Conservation (phyloP, 2,329 filamentous ascomycete genomes). For the Fusarium sp. region DNA sequence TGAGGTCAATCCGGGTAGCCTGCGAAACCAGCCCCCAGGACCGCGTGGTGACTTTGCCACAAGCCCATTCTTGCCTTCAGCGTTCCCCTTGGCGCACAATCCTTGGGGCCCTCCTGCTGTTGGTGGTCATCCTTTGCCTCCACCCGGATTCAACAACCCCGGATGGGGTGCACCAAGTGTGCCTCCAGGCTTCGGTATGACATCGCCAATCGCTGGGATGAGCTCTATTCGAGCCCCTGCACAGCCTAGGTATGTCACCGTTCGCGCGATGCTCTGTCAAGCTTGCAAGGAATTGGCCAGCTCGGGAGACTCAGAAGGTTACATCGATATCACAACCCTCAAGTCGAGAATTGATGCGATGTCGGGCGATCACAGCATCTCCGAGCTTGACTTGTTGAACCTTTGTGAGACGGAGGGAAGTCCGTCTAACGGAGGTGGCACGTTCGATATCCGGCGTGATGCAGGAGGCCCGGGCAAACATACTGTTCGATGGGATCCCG, state of each 20-base stretch:
- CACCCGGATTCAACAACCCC: conserved; percentile 61
- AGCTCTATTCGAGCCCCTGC: conserved; percentile 52
- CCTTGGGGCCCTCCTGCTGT: conserved; percentile 57
- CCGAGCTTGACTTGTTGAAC: conserved; percentile 78
- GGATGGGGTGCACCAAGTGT: conserved; percentile 54
- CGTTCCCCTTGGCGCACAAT: conserved; percentile 55
- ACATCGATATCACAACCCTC: conserved; percentile 75
- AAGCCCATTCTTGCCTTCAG: conserved; percentile 58
- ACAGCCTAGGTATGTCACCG: conserved; percentile 73
- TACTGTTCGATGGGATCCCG: conserved; percentile 68
- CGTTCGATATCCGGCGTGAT: conserved; percentile 76
- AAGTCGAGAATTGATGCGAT: conserved; percentile 75
- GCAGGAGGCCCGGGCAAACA: conserved; percentile 53
- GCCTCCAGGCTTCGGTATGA: conserved; percentile 52
- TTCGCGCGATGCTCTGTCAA: conserved; percentile 80
- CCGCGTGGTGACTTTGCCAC: conserved; percentile 58
- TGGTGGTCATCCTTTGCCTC: conserved; percentile 56
- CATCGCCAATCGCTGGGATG: conserved; percentile 49
- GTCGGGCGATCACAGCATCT: conserved; percentile 51
- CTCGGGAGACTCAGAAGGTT: conserved; percentile 66
- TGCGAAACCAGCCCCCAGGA: conserved; percentile 65
- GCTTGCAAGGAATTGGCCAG: conserved; percentile 75
- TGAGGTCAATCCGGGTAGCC: conserved; percentile 50
- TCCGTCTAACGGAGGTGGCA: conserved; percentile 87
- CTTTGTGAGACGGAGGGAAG: conserved; percentile 94